phyloP scores from a whole-genome alignment of 208 protist genomes.

The Wallacemonas sp. region DNA sequence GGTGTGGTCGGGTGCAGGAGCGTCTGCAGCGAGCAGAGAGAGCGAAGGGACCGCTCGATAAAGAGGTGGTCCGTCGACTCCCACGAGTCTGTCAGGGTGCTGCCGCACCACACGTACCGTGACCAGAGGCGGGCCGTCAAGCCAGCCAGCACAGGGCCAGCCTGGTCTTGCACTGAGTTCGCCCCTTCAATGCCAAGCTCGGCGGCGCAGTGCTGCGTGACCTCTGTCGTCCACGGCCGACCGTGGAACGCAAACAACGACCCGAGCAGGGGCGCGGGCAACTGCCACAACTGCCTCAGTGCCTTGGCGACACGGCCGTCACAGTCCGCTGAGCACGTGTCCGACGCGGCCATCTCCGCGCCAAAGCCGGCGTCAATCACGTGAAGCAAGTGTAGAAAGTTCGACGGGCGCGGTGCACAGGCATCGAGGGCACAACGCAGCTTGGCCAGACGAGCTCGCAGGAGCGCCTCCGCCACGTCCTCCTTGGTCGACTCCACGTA shows the following conservation, averaged over 20 bases:
- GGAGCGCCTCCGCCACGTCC: slow-evolving; percentile 35
- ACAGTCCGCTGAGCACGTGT: too few relatives aligned
- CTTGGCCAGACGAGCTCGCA: slow-evolving; percentile 28
- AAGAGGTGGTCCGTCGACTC: slow-evolving; percentile 24
- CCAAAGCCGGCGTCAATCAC: neutral
- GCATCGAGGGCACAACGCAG: slow-evolving; percentile 43
- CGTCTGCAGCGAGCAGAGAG: slow-evolving; percentile 37
- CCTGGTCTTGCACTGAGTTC: too few relatives aligned
- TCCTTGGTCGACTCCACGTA: slow-evolving; percentile 1
- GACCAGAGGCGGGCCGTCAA: slow-evolving; percentile 28
- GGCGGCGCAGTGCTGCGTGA: neutral
- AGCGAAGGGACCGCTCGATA: slow-evolving; percentile 34
- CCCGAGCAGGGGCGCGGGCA: slow-evolving; percentile 2
- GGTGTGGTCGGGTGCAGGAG: slow-evolving; percentile 14
- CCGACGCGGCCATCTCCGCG: neutral
- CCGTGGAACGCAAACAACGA: slow-evolving; percentile 19
- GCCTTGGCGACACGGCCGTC: too few relatives aligned
- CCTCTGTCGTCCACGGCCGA: slow-evolving; percentile 14
- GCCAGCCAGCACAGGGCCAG: too few relatives aligned
- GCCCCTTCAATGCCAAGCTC: too few relatives aligned
- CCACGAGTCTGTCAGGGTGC: slow-evolving; percentile 24
- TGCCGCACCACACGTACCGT: slow-evolving; percentile 34
- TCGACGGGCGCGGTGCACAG: slow-evolving; percentile 30
- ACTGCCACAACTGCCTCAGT: slow-evolving; percentile 15
- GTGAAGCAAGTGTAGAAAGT: slow-evolving; percentile 29